phyloP scores from a whole-genome alignment of 148 eudicot genomes.

The Fagopyrum tataricum region DNA sequence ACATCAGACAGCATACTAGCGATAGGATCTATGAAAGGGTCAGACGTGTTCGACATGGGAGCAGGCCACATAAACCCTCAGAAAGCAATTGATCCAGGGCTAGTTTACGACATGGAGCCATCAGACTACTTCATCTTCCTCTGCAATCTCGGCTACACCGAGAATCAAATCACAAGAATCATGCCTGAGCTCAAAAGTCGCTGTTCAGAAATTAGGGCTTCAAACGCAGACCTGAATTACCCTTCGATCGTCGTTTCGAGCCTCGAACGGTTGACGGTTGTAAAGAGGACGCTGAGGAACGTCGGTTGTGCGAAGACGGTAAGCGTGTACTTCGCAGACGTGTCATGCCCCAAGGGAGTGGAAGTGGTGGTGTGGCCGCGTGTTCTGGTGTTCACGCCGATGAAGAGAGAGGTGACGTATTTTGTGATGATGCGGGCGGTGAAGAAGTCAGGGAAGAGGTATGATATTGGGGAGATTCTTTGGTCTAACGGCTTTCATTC shows the following conservation, averaged over 20 bases:
- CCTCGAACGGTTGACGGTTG: neutral
- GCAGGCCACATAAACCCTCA: conserved; percentile 6
- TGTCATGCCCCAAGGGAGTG: neutral
- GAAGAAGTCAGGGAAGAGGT: conserved; percentile 7
- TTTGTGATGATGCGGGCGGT: conserved; percentile 4
- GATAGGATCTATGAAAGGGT: conserved; percentile 8
- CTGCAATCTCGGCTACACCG: conserved; percentile 12
- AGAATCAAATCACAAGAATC: neutral
- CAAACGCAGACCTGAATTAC: conserved; percentile 10
- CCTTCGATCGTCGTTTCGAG: conserved; percentile 1
- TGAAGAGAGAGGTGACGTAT: neutral
- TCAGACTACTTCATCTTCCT: conserved; percentile 3
- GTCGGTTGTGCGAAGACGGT: conserved; percentile 4
- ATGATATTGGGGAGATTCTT: conserved; percentile 5
- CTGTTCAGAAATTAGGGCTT: neutral
- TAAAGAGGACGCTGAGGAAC: neutral
- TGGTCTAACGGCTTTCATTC: conserved; percentile 1
- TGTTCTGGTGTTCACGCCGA: neutral
- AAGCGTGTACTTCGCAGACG: neutral
- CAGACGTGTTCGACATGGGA: conserved; percentile 8
- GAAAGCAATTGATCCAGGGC: conserved; percentile 8
- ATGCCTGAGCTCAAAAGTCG: neutral
- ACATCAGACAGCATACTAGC: conserved; percentile 2
- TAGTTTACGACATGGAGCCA: conserved; percentile 2
- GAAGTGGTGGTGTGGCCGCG: conserved; percentile 6